Percentiles rank a stretch among this genome's conserved stretches.
These are phyloP conservation scores for Metarhizium humberi DNA, from an alignment of 2,329 filamentous ascomycete species.

Conservation along the genomic window DNA sequence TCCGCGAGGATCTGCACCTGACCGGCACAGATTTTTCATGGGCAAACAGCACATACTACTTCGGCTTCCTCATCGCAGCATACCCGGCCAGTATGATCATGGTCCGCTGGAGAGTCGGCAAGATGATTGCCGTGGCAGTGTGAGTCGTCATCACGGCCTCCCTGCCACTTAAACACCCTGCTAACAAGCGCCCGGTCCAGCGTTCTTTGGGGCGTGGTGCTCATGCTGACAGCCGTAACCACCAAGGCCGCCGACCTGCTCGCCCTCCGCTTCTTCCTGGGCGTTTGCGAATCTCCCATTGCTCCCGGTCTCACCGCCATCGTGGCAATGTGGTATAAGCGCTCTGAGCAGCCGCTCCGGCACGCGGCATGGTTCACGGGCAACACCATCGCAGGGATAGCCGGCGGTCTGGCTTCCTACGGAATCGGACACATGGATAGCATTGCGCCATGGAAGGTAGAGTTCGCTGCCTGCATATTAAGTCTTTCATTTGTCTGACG, in stretches of 20 bases:
- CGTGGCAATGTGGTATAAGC: conserved; percentile 25
- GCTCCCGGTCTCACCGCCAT: conserved; percentile 20
- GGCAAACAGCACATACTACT: conserved; percentile 40
- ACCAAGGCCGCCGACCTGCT: conserved; percentile 19
- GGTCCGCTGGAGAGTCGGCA: conserved; percentile 16
- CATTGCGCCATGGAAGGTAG: conserved; percentile 18
- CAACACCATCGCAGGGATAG: conserved; percentile 18
- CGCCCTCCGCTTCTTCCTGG: conserved; percentile 22
- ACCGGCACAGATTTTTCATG: conserved; percentile 42
- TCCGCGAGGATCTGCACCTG: conserved; percentile 34
- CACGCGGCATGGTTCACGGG: conserved; percentile 25
- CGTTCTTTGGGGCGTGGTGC: conserved; percentile 25
- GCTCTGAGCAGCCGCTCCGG: conserved; percentile 17
- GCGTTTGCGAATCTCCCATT: conserved; percentile 20
- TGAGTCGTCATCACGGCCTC: no score
- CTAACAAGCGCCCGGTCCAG: conserved; percentile 1
- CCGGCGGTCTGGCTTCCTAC: conserved; percentile 19
- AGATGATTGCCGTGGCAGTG: conserved; percentile 12
- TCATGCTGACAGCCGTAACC: conserved; percentile 32
- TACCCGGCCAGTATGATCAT: conserved; percentile 16
- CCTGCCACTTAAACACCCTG: no score
- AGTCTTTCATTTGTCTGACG: no score
- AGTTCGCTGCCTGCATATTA: conserved; percentile 6
- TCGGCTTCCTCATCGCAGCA: conserved; percentile 33
- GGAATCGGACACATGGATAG: conserved; percentile 19